Evolutionary conservation across 352 stramenopile genomes (phyloP).

Genomic region (Globisporangium solare): DNA sequence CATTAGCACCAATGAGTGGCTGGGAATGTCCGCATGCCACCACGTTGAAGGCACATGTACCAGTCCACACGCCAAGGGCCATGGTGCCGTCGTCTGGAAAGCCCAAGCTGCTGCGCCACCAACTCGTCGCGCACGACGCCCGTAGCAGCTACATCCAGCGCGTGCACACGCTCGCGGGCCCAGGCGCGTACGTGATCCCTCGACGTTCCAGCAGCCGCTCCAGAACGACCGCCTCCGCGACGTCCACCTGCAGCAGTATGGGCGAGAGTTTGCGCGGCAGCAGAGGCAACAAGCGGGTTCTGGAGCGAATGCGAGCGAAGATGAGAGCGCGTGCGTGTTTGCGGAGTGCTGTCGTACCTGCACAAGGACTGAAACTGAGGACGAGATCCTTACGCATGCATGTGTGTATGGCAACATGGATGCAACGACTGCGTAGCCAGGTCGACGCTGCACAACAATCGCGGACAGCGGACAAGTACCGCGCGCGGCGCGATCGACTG

Average conservation of each 20-base stretch:
- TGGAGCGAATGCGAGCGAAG: background rate
- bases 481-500: slow-evolving; percentile 29
- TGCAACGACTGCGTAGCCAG: background rate
- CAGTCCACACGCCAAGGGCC: background rate
- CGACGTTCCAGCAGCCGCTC: slow-evolving; percentile 29
- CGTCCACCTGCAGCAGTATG: slow-evolving; percentile 46
- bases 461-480: slow-evolving; percentile 21
- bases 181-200: slow-evolving; percentile 56
- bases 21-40: too few relatives aligned
- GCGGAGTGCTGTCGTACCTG: too few relatives aligned
- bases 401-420: background rate
- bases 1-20: too few relatives aligned
- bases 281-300: slow-evolving; percentile 3
- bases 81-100: background rate
- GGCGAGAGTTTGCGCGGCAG: slow-evolving; percentile 41
- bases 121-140: slow-evolving; percentile 21
- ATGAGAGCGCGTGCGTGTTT: background rate
- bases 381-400: background rate
- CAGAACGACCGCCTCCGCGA: slow-evolving; percentile 35
- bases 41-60: too few relatives aligned
- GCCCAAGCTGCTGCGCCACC: slow-evolving; percentile 18
- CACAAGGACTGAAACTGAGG: too few relatives aligned
- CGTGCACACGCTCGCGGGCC: slow-evolving; percentile 36
- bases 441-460: background rate
- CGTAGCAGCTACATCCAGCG: slow-evolving; percentile 53